phyloP scores from a whole-genome alignment of 169 alveolate species.

The Plasmodium coatneyi region DNA sequence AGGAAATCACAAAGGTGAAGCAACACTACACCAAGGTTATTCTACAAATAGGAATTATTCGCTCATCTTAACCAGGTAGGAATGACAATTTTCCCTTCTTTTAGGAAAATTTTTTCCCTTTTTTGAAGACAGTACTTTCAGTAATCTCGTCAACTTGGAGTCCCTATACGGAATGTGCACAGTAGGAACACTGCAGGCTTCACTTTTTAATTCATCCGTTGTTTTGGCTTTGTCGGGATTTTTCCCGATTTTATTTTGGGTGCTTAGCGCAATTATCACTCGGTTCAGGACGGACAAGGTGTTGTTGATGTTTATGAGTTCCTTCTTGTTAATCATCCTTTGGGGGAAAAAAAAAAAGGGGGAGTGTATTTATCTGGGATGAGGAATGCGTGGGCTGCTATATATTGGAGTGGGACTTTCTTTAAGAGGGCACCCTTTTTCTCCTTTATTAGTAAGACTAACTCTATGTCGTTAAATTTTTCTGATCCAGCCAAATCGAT shows the following conservation, averaged over 20 bases:
- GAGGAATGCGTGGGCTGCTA: background rate
- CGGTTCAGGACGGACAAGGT: slow-evolving; percentile 56
- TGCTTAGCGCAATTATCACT: slow-evolving; percentile 62
- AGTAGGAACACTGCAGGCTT: background rate
- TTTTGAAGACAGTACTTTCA: slow-evolving; percentile 18
- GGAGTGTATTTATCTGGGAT: background rate
- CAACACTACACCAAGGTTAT: background rate
- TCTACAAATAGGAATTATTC: background rate
- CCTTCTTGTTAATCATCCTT: slow-evolving; percentile 67
- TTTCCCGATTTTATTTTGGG: slow-evolving; percentile 39
- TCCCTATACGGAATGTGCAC: slow-evolving; percentile 70
- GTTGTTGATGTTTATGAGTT: slow-evolving; percentile 64
- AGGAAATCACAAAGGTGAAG: background rate
- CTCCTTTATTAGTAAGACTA: slow-evolving; percentile 13
- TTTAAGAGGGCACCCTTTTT: background rate
- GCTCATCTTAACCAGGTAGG: background rate
- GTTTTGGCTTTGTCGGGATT: slow-evolving; percentile 14
- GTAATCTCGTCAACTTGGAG: slow-evolving; percentile 63
- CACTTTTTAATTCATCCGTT: slow-evolving; percentile 23
- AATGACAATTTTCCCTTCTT: background rate
- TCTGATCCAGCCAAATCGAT: slow-evolving; percentile 75
- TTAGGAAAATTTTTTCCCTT: background rate
- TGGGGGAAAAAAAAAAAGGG: background rate
- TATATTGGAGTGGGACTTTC: background rate
- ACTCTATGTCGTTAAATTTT: slow-evolving; percentile 74